Evolutionary conservation across 1,284 basidiomycete species (phyloP), one percentile per base, ranked within the genome.

Genomic region (Apiotrichum brassicae): DNA sequence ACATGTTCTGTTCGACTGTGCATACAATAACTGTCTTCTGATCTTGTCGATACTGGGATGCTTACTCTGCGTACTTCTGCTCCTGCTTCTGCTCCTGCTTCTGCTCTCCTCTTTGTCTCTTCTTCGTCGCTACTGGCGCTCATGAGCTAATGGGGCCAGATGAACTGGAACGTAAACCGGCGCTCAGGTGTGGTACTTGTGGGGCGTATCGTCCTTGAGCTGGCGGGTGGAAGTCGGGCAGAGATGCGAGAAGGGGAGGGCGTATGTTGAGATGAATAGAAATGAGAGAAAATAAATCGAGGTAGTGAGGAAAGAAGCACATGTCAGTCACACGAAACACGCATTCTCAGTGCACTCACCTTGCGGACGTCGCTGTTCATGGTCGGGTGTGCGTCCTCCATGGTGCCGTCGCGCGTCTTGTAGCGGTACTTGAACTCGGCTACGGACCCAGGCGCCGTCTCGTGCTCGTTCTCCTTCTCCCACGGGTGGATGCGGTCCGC

Each of bases 391-490:
- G 64, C 53, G 52, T 74, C 72, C 56, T 72, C 70, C 54, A 62
- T 66, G 60, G 64, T 62, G 19, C 72, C 72, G 25, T 69, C 62
- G 25, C 66, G 55, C 33, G 66, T 70, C 61, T 64, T 64, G 66
- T 74, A 66, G 53, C 72, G 63, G 66, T 72, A 74, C 63, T 74
- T 74, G 70, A 74, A 74, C 22, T 62, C 60, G 3, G 72, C 72
- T 42, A 66, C 63, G 22, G 32, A 70, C 65, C 61, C 61, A 40
- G 67, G 62, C 44, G 61, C 54, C 12, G 62, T 60, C 43, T 70
- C 70, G 53, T 66, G 65, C 62, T 70, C 66, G 54, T 46, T 28
- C 23, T 45, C 40, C 42, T 59, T 53, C 43, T 71, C 69, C 72
- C 72, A 74, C 7, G 69, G 68, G 56, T 72, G 57, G 48, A 72